phyloP scores from a whole-genome alignment of 2,329 filamentous ascomycete species.

The Colletotrichum liriopes region DNA sequence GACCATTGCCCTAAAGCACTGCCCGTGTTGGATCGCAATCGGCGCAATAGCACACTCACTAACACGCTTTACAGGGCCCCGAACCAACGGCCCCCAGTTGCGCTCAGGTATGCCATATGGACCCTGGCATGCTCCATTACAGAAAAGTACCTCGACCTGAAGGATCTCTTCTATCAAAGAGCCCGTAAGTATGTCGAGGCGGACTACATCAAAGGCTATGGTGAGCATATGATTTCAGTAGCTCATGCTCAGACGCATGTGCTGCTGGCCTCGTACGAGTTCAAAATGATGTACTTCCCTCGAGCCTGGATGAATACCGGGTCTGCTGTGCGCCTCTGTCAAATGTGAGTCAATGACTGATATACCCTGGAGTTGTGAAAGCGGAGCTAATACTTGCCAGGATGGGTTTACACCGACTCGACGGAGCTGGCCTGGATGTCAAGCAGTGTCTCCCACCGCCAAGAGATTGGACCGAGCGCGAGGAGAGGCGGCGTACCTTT shows the following conservation, averaged over 20 bases:
- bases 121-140: constrained; percentile 88
- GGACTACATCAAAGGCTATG: constrained; percentile 93
- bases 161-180: constrained; percentile 91
- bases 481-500: constrained; percentile 92
- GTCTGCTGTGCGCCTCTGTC: constrained; percentile 81
- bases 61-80: constrained; percentile 71
- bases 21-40: not conserved
- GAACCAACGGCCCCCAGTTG: constrained; percentile 87
- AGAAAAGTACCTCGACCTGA: constrained; percentile 85
- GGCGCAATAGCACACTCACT: constrained; percentile 7
- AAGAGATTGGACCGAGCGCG: constrained; percentile 93
- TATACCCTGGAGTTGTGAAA: not conserved
- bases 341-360: constrained; percentile 75
- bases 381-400: constrained; percentile 62
- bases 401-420: constrained; percentile 92
- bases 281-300: constrained; percentile 98
- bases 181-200: constrained; percentile 91
- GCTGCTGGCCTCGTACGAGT: constrained; percentile 87
- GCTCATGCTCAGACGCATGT: constrained; percentile 90
- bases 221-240: constrained; percentile 89
- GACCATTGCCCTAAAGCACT: not conserved
- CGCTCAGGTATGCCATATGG: constrained; percentile 96
- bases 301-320: constrained; percentile 95
- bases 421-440: constrained; percentile 86
- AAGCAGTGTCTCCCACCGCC: constrained; percentile 92